Percentiles rank a stretch among this genome's conserved stretches.
phyloP scores from a whole-genome alignment of 2,329 filamentous ascomycete species.

The Ascochyta lentis region DNA sequence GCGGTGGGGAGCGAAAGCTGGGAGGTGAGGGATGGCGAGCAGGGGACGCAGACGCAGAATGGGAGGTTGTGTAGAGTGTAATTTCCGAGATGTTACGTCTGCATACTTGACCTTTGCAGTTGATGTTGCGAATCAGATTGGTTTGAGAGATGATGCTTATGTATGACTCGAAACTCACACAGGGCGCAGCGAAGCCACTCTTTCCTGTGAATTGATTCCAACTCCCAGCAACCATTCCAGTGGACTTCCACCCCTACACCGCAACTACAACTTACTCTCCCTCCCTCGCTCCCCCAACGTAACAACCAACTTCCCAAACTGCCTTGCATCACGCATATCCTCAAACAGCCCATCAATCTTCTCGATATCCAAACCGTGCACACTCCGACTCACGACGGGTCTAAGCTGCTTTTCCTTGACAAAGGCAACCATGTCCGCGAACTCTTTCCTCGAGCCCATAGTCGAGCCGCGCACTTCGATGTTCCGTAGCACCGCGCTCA shows the following conservation, averaged over 20 bases:
- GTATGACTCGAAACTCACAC: too few species aligned
- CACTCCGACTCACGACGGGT: conserved; percentile 77
- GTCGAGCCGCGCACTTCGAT: conserved; percentile 85
- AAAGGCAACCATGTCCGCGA: conserved; percentile 87
- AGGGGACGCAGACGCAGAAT: conserved; percentile 31
- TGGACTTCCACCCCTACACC: too few species aligned
- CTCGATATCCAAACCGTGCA: conserved; percentile 75
- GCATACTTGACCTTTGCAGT: too few species aligned
- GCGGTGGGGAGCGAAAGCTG: conserved; percentile 36
- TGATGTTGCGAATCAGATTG: too few species aligned
- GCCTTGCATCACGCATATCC: conserved; percentile 82
- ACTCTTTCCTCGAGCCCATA: conserved; percentile 91
- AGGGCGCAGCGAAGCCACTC: too few species aligned
- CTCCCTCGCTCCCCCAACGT: conserved; percentile 34
- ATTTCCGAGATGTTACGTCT: too few species aligned
- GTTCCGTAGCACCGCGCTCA: conserved; percentile 85
- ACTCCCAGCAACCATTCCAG: too few species aligned
- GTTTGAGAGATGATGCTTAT: too few species aligned
- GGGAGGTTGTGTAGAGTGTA: conserved; percentile 27
- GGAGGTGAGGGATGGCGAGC: conserved; percentile 29
- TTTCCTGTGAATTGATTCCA: too few species aligned
- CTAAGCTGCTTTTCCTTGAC: conserved; percentile 74
- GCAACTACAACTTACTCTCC: conserved; percentile 40
- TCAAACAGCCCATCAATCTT: conserved; percentile 84
- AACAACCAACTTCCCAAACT: conserved; percentile 93